These are phyloP conservation scores for Thuja plicata DNA, from an alignment of 83 land plant species.

Conservation along the genomic window DNA sequence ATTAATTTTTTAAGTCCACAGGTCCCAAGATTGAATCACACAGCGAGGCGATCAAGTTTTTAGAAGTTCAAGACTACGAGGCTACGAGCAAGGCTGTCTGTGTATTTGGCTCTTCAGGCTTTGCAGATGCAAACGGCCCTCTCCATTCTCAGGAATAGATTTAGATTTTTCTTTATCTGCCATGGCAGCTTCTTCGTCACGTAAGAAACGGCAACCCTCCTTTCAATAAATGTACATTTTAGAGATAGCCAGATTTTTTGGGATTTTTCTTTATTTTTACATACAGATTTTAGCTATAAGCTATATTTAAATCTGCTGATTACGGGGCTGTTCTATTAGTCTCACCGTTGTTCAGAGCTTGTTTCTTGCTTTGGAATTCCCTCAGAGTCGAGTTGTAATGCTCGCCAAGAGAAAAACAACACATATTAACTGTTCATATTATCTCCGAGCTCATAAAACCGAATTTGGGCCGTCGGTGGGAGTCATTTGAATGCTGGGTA, in stretches of 20 bases:
- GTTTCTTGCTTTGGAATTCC: not conserved
- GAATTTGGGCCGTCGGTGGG: not conserved
- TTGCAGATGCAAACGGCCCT: constrained; percentile 18
- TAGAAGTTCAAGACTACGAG: not conserved
- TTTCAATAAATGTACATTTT: not conserved
- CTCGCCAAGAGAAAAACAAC: not conserved
- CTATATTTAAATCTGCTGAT: not conserved
- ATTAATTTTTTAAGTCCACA: not conserved
- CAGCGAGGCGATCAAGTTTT: not conserved
- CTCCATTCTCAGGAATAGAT: not conserved
- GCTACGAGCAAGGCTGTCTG: not conserved
- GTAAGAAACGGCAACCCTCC: not conserved
- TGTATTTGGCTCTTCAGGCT: not conserved
- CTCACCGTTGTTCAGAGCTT: not conserved
- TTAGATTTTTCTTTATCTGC: constrained; percentile 2
- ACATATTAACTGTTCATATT: not conserved
- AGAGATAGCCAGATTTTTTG: not conserved
- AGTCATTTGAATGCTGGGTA: not conserved
- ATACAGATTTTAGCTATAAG: not conserved
- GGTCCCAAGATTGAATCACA: not conserved
- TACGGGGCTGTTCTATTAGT: not conserved
- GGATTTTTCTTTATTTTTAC: not conserved
- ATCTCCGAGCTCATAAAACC: not conserved
- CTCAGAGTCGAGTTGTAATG: not conserved
- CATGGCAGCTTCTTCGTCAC: constrained; percentile 12